Base-by-base conservation (phyloP, 1,139 yeast genomes). In the Suhomyces yuchorum region DNA sequence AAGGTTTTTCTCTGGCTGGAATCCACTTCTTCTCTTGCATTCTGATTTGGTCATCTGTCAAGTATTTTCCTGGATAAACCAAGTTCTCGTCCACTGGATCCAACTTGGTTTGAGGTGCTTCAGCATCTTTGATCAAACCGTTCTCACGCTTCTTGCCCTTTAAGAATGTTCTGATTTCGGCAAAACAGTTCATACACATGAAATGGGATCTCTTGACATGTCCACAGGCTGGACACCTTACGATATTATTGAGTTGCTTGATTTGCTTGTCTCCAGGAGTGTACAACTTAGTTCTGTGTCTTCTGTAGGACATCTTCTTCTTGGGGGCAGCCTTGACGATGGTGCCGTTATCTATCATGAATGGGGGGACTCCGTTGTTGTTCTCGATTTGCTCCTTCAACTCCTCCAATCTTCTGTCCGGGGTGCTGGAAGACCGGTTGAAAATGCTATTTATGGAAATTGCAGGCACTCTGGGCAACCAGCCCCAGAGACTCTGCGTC, bases 171-270 rank as follows among this genome's bases (percentile, higher is more conserved):
- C 82, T 85, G 60, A 92, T 87, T 64, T 90, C 93, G 36, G 80
- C 82, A 53, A 90, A 92, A 70, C 99, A 92, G 63, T 87, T 81
- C 96, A 90, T 90, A 69, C 99, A 92, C 65, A 92, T 77, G 48
- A 91, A 84, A 66, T 92, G 96, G 2, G 95, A 84, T 62, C 97
- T 78, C 70, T 92, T 92, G 57, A 83, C 87, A 54, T 88, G 87
- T 38, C 99, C 99, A 71, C 99, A 93, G 0, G 97, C 87, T 4
- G 98, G 97, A 66, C 99, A 93, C 64, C 96, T 81, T 54, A 87
- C 89, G 58, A 93, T 72, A 63, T 88, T 87, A 50, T 84, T 80
- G 56, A 88, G 75, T 46, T 85, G 84, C 65, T 89, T 82, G 56
- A 87, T 75, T 61, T 91, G 95, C 65, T 90, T 92, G 53, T 81